These are phyloP conservation scores for Talaromyces verruculosus DNA, from an alignment of 2,329 filamentous ascomycete genomes.

Conservation along the genomic window DNA sequence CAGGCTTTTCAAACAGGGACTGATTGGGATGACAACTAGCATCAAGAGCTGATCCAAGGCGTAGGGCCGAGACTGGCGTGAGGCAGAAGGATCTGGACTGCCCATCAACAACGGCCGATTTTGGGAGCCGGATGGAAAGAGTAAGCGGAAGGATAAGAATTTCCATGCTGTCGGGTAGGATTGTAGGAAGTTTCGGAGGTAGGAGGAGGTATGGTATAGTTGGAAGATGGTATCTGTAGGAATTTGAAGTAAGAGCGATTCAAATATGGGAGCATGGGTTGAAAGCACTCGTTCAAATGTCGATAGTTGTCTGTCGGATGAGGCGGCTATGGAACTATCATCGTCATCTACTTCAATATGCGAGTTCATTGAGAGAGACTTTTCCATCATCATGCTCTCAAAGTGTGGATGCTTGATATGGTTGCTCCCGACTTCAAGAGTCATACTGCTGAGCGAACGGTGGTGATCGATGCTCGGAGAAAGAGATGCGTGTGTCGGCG, in stretches of 20 bases:
- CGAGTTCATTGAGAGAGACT: constrained; percentile 2
- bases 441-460: constrained; percentile 19
- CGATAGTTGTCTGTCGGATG: constrained; percentile 34
- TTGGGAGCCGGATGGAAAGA: constrained; percentile 42
- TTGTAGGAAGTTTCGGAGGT: constrained; percentile 56
- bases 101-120: constrained; percentile 37
- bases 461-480: constrained; percentile 11
- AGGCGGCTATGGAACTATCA: constrained; percentile 5
- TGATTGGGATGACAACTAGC: constrained; percentile 57
- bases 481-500: constrained; percentile 8
- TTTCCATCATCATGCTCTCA: constrained; percentile 1
- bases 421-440: constrained; percentile 13
- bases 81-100: constrained; percentile 33
- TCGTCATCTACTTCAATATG: constrained; percentile 26
- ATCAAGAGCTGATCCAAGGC: constrained; percentile 59
- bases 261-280: constrained; percentile 58
- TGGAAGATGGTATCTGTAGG: constrained; percentile 58
- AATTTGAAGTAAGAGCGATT: constrained; percentile 58
- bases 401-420: constrained; percentile 10
- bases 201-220: constrained; percentile 58
- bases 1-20: constrained; percentile 56
- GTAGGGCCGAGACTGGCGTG: constrained; percentile 57
- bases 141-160: constrained; percentile 59
- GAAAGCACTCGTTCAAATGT: constrained; percentile 57
- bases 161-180: constrained; percentile 62